A percentile compares a stretch with the other conserved stretches of the same genome.
Conservation (phyloP, 129 eudicot species). For the Escallonia rubra region DNA sequence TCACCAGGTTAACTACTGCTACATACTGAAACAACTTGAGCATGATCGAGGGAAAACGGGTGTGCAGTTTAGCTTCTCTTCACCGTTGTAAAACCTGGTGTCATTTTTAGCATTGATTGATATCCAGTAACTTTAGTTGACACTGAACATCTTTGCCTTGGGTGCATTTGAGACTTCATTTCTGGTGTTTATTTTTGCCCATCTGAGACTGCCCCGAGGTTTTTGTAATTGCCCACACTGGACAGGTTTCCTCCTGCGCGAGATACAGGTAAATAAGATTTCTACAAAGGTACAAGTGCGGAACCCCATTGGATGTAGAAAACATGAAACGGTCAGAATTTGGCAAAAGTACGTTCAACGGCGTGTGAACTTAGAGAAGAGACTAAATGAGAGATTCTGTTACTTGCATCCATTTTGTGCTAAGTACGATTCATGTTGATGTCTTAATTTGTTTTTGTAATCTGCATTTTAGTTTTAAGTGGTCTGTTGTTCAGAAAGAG, state of each 20-base stretch:
- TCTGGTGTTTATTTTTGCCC: not conserved
- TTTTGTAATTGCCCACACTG: conserved; percentile 2
- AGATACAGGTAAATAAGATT: conserved; percentile 8
- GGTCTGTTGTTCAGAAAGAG: too few relatives aligned
- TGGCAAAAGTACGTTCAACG: too few relatives aligned
- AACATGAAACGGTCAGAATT: too few relatives aligned
- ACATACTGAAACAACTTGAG: conserved; percentile 59
- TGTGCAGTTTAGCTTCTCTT: conserved; percentile 78
- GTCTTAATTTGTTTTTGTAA: too few relatives aligned
- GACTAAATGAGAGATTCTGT: too few relatives aligned
- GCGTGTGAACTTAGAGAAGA: too few relatives aligned
- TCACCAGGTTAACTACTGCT: conserved; percentile 75
- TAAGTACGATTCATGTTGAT: too few relatives aligned
- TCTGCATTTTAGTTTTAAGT: too few relatives aligned
- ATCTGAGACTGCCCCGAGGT: conserved; percentile 3
- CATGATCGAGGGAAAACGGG: conserved; percentile 84
- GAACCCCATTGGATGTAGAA: too few relatives aligned
- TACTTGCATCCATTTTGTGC: too few relatives aligned
- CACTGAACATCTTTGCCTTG: not conserved
- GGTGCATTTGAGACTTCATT: not conserved
- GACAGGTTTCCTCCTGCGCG: not conserved
- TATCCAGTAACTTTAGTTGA: conserved; percentile 1
- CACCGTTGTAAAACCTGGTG: conserved; percentile 36
- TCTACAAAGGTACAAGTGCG: not conserved
- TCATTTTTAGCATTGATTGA: not conserved